Evolutionary conservation across 1,284 basidiomycete genomes (phyloP), one percentile per base, ranked within the genome.

Genomic region (Baeospora myosura): DNA sequence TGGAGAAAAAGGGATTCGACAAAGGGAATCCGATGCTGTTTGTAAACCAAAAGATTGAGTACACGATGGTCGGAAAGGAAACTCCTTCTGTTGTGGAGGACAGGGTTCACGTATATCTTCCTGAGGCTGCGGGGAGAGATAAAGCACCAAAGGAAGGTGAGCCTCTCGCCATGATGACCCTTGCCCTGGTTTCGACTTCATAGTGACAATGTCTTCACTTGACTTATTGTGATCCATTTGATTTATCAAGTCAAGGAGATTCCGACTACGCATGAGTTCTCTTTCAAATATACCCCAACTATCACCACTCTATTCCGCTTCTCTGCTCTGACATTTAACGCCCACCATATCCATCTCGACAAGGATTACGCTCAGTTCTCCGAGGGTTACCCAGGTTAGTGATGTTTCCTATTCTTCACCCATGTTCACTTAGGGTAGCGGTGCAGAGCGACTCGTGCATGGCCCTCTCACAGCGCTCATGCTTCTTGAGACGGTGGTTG

Each of bases 271-370:
- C 47, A 57, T 18, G 74, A 80, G 45, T 81, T 84, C 54, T 69
- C 71, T 2, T 78, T 84, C 55, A 66, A 64, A 25, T 88, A 78
- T 56, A 75, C 65, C 6, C 87, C 88, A 7, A 78, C 73, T 16
- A 60, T 77, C 25, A 78, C 79, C 4, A 87, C 82, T 1, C 67
- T 91, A 17, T 91, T 91, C 66, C 78, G 87, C 7, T 92, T 85
- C 64, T 89, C 86, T 7, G 86, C 88, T 11, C 65, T 91, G 26
- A 91, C 81, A 44, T 89, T 86, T 63, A 86, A 88, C 49, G 78
- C 74, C 6, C 83, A 88, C 51, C 68, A 76, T 45, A 83, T 88
- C 48, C 84, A 88, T 57, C 66, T 86, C 8, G 81, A 88, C 62
- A 76, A 74, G 47, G 74, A 79, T 20, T 88, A 81, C 55, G 75